Conservation (phyloP, 257 asterid genomes). For the Salvia hispanica region DNA sequence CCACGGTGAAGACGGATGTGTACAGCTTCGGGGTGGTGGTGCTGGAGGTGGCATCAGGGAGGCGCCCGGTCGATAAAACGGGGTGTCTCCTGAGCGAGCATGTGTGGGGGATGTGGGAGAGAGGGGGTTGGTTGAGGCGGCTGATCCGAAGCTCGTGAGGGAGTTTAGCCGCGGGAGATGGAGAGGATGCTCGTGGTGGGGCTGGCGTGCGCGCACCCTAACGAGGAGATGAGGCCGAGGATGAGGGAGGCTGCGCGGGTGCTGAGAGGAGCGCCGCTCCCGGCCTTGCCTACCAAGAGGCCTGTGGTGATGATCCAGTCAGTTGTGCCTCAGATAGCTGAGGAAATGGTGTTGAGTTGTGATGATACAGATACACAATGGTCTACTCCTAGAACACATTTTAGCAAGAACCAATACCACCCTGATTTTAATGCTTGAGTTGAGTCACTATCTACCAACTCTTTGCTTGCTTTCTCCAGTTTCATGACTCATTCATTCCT, state of each 20-base stretch:
- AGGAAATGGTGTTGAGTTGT: slow-evolving; percentile 40
- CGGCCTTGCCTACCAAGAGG: slow-evolving; percentile 56
- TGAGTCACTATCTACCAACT: too few species aligned
- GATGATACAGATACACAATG: slow-evolving; percentile 47
- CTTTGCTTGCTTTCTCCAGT: too few species aligned
- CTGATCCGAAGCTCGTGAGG: slow-evolving; percentile 54
- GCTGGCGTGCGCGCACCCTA: slow-evolving; percentile 60
- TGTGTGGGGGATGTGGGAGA: slow-evolving; percentile 80
- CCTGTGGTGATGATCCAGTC: slow-evolving; percentile 69
- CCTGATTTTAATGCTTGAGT: too few species aligned
- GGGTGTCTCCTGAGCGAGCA: slow-evolving; percentile 53
- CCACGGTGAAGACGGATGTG: slow-evolving; percentile 67
- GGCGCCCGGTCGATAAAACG: slow-evolving; percentile 64
- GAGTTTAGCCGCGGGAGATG: slow-evolving; percentile 51
- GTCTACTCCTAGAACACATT: slow-evolving; percentile 75
- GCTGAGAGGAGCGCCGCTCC: slow-evolving; percentile 57
- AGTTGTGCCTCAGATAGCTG: slow-evolving; percentile 51
- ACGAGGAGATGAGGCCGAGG: slow-evolving; percentile 61
- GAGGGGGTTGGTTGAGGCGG: slow-evolving; percentile 55
- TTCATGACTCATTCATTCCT: too few species aligned
- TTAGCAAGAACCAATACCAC: slow-evolving; percentile 50
- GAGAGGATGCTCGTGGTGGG: slow-evolving; percentile 62
- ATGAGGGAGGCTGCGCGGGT: slow-evolving; percentile 66
- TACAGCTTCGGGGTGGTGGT: slow-evolving; percentile 86
- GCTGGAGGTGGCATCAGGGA: slow-evolving; percentile 68